These are phyloP conservation scores for Hymenoscyphus salicellus DNA, from an alignment of 2,329 filamentous ascomycete species.

Conservation along the genomic window DNA sequence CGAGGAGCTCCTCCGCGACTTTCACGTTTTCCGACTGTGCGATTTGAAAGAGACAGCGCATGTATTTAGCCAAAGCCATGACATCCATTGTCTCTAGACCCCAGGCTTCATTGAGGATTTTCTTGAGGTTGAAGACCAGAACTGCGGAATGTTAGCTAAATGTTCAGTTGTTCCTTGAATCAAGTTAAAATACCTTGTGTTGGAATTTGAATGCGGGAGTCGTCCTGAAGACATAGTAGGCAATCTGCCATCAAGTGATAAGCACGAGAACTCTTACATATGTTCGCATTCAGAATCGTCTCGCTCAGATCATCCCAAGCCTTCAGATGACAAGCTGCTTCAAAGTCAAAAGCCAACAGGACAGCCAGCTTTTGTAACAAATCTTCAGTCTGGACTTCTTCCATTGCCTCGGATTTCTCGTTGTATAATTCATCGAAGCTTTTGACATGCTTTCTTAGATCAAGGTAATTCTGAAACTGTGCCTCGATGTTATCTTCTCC, in stretches of 20 bases:
- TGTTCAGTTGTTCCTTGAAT: conserved; percentile 45
- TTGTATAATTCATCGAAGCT: conserved; percentile 53
- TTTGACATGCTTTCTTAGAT: conserved; percentile 57
- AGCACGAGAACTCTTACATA: conserved; percentile 45
- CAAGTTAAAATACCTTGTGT: conserved; percentile 43
- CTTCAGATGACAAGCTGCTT: conserved; percentile 65
- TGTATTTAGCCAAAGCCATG: conserved; percentile 67
- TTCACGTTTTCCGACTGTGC: conserved; percentile 52
- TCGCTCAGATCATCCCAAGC: conserved; percentile 63
- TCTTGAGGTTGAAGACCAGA: conserved; percentile 50
- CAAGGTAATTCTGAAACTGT: conserved; percentile 60
- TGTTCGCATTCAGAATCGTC: conserved; percentile 54
- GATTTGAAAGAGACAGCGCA: conserved; percentile 72
- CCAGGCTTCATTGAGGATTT: conserved; percentile 69
- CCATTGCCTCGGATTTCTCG: conserved; percentile 40
- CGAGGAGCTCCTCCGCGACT: conserved; percentile 58
- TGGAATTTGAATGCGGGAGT: conserved; percentile 37
- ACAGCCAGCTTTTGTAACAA: conserved; percentile 61
- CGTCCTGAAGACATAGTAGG: conserved; percentile 50
- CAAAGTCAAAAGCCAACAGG: conserved; percentile 74
- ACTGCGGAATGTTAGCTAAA: conserved; percentile 24
- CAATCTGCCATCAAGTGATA: conserved; percentile 66
- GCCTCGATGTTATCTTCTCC: conserved; percentile 47
- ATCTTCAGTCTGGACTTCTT: conserved; percentile 48
- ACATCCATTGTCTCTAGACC: conserved; percentile 54